Base-by-base conservation (phyloP, 139 green algal genomes). In the Spirogloea muscicola region DNA sequence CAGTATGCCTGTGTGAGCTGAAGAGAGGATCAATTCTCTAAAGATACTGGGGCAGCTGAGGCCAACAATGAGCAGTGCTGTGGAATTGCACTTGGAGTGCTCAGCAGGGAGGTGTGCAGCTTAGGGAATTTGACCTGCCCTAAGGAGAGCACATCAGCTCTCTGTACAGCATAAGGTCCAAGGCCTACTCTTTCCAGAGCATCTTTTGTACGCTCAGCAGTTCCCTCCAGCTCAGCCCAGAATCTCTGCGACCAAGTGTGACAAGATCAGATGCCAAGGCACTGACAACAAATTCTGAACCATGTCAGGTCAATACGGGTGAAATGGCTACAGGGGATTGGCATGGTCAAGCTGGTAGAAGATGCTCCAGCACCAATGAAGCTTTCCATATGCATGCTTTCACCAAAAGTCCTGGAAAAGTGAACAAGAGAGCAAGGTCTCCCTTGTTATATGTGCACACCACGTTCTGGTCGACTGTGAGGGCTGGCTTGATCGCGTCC, bases 201-300 rank as follows among this genome's bases (percentile, higher is more conserved):
- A 18, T 18, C n/a, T 34, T 63, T 39, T 0, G 39, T 31, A 0
- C 43, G 29, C 29, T 67, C 31, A 29, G 42, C 43, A 3, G n/a
- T 37, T 7, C 62, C 62, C 44, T 71, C 62, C 31, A 71, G 62
- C 13, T 64, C 39, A 10, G 62, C 62, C 62, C 62, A 71, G 29
- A 62, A 64, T 29, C 62, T 29, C 62, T 71, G 62, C 18, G 10
- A 36, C 46, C 21, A 21, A 55, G 46, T 55, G 21, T 21, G n/a
- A n/a, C n/a, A n/a, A n/a, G n/a, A n/a, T n/a, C n/a, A n/a, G n/a
- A n/a, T n/a, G n/a, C n/a, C n/a, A n/a, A n/a, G n/a, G n/a, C n/a
- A n/a, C n/a, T n/a, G n/a, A n/a, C n/a, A n/a, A n/a, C n/a, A n/a
- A n/a, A n/a, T n/a, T n/a, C n/a, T n/a, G n/a, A n/a, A n/a, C n/a